Evolutionary conservation across 2,329 filamentous ascomycete species (phyloP), one percentile per base, ranked within the genome.

Genomic region (Dothistroma pini): DNA sequence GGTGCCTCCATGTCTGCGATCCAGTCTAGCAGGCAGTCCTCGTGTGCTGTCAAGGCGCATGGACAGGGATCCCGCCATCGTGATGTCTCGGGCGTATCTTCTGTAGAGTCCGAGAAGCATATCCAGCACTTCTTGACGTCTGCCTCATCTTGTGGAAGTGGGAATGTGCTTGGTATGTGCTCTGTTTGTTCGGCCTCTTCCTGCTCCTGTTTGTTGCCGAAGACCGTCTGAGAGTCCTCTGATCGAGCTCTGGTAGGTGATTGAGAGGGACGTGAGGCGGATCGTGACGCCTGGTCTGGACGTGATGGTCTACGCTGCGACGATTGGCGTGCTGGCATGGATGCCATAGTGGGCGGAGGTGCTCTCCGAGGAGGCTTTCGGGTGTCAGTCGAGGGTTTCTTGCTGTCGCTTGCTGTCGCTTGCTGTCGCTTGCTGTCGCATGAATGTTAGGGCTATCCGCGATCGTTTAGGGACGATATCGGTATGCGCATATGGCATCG

Each of bases 21-120:
- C 93, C 93, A 99, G 70, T 91, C 89, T 44, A 97, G 81, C 66
- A 97, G 83, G 74, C 93, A 96, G 62, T 86, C 84, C 74, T 97
- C 92, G 74, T 99, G 95, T 1, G 93, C 95, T 59, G 90, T 90
- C 44, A 99, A 82, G 12, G 90, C 92, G 76, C 95, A 99, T 0
- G 89, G 89, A 74, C 95, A 99, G 1, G 95, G 93, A 58, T 89
- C 90, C 50, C 91, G 87, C 93, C 95, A 99, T 67, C 83, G 81
- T 1, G 81, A 81, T 29, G 83, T 83, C 12, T 81, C 80, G 9
- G 83, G 82, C n/a, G 79, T 78, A 60, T 89, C 86, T 69, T 89
- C 86, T 7, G 81, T 86, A 67, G 86, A 83, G 62, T 88, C 86
- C 54, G 81, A 82, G 73, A 88, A 87, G 74, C 86, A 89, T 64